A percentile compares a stretch with the other conserved stretches of the same genome.
Evolutionary conservation across 257 asterid species (phyloP).

Genomic region (Solanum raphanifolium): DNA sequence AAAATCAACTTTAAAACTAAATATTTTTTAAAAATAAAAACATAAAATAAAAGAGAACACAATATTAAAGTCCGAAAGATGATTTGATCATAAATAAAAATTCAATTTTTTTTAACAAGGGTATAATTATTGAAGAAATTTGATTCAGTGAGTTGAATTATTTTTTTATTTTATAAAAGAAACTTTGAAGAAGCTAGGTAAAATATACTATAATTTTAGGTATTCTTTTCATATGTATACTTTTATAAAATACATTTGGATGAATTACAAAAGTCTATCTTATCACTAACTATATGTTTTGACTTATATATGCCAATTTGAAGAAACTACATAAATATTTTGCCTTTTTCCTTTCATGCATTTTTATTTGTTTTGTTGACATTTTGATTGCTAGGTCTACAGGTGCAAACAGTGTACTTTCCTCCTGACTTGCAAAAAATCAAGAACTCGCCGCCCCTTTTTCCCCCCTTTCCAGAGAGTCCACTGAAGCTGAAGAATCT

Average conservation of each 20-base stretch:
- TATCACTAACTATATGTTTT: background rate
- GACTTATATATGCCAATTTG: background rate
- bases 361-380: background rate
- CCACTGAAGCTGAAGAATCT: background rate
- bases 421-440: background rate
- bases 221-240: background rate
- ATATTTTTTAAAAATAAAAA: background rate
- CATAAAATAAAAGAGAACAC: background rate
- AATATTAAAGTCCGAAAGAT: background rate
- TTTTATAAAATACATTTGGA: background rate
- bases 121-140: background rate
- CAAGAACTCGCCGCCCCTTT: background rate
- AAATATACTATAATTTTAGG: background rate
- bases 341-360: background rate
- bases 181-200: background rate
- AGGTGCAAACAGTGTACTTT: background rate
- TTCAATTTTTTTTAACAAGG: background rate
- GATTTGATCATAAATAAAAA: background rate
- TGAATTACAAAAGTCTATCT: background rate
- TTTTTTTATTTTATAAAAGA: background rate
- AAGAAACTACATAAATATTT: background rate
- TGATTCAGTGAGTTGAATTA: too few relatives aligned
- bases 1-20: background rate
- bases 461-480: background rate
- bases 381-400: background rate